Conservation (phyloP, 1,284 basidiomycete genomes). For the Pascua guehoae region DNA sequence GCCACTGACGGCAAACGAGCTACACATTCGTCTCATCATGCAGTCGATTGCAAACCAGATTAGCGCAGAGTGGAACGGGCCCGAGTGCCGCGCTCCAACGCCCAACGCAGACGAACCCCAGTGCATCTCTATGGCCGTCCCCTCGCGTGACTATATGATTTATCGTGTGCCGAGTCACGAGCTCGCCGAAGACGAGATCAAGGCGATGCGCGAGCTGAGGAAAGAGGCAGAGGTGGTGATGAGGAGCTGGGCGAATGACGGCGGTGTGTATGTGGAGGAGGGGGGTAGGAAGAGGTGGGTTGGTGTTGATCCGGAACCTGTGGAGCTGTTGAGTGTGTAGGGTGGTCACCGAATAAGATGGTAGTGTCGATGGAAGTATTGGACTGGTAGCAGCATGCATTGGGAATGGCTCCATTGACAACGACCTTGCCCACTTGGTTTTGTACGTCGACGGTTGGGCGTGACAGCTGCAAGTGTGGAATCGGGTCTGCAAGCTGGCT, state of each 20-base stretch:
- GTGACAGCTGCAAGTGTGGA: no score
- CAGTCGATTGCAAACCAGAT: slow-evolving; percentile 44
- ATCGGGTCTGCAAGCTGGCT: no score
- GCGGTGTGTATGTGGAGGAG: slow-evolving; percentile 29
- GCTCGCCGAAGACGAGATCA: slow-evolving; percentile 30
- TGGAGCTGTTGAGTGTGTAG: background rate
- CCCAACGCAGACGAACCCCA: slow-evolving; percentile 60
- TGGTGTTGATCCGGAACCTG: slow-evolving; percentile 18
- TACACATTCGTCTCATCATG: slow-evolving; percentile 51
- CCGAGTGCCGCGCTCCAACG: slow-evolving; percentile 2
- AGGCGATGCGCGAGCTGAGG: slow-evolving; percentile 65
- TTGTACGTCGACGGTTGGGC: no score
- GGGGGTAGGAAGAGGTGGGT: slow-evolving; percentile 23
- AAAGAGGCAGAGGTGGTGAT: slow-evolving; percentile 67
- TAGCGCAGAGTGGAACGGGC: slow-evolving; percentile 41
- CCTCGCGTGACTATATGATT: slow-evolving; percentile 66
- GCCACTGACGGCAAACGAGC: slow-evolving; percentile 35
- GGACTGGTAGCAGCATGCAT: no score
- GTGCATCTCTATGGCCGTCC: slow-evolving; percentile 55
- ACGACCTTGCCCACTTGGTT: no score
- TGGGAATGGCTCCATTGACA: no score
- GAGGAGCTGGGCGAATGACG: slow-evolving; percentile 28
- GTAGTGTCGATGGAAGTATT: no score
- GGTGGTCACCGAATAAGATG: no score
- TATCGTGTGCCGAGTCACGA: slow-evolving; percentile 55